phyloP scores from a whole-genome alignment of 192 early-diverging fungal genomes.

The Coemansia aciculifera region DNA sequence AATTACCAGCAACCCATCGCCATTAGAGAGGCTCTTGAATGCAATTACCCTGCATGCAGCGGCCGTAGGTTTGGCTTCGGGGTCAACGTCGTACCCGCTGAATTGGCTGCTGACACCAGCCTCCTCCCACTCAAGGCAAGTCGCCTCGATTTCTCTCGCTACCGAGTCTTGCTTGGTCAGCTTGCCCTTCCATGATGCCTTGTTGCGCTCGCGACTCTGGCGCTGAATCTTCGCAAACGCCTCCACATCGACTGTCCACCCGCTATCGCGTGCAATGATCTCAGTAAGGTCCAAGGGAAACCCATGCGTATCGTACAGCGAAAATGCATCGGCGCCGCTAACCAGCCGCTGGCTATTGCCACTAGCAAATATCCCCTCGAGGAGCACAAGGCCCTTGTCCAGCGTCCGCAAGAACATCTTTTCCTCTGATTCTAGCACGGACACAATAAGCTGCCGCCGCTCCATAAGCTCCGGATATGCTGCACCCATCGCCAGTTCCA shows the following conservation, averaged over 20 bases:
- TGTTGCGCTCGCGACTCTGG: conserved; percentile 74
- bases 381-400: conserved; percentile 91
- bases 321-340: conserved; percentile 86
- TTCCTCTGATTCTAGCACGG: conserved; percentile 91
- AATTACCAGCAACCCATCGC: conserved; percentile 67
- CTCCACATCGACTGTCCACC: conserved; percentile 76
- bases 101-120: conserved; percentile 76
- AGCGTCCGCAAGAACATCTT: conserved; percentile 86
- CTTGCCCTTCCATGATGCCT: conserved; percentile 55
- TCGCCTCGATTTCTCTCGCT: conserved; percentile 84
- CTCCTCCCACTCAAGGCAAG: conserved; percentile 71
- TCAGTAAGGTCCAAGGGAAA: conserved; percentile 97
- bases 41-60: conserved; percentile 55
- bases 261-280: conserved; percentile 94
- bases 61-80: conserved; percentile 60
- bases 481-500: conserved; percentile 84
- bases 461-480: conserved; percentile 86
- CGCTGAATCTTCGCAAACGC: conserved; percentile 76
- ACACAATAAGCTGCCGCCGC: conserved; percentile 75
- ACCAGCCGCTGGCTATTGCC: conserved; percentile 57
- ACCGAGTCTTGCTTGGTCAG: conserved; percentile 61
- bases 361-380: conserved; percentile 66
- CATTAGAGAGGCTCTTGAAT: conserved; percentile 35
- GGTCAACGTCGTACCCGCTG: conserved; percentile 75
- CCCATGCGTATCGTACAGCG: conserved; percentile 96